These are phyloP conservation scores for Suillus luteus DNA, from an alignment of 768 basidiomycete species.

Conservation along the genomic window DNA sequence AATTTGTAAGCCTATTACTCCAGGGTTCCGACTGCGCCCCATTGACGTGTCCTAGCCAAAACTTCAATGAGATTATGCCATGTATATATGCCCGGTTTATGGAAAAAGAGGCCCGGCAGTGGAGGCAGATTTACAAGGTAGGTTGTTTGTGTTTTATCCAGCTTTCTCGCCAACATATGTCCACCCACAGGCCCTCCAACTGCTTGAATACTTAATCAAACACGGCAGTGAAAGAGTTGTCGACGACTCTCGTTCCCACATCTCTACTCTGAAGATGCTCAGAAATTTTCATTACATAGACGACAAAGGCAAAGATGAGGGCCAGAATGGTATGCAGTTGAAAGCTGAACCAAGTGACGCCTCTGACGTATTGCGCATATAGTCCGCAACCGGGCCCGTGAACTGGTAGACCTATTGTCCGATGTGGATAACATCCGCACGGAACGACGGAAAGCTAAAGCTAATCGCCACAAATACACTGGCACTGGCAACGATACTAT, in stretches of 20 bases:
- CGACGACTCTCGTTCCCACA: constrained; percentile 93
- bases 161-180: constrained; percentile 10
- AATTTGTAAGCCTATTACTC: constrained; percentile 73
- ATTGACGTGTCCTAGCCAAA: constrained; percentile 58
- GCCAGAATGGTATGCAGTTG: constrained; percentile 77
- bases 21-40: neutral
- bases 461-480: constrained; percentile 85
- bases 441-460: constrained; percentile 91
- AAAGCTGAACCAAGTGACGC: neutral
- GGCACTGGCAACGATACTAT: constrained; percentile 85
- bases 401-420: constrained; percentile 87
- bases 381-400: constrained; percentile 95
- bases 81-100: constrained; percentile 93
- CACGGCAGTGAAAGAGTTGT: constrained; percentile 97
- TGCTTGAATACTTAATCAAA: constrained; percentile 95
- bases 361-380: constrained; percentile 12
- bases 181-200: constrained; percentile 71
- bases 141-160: constrained; percentile 14
- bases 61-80: constrained; percentile 99
- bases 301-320: constrained; percentile 98
- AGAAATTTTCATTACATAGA: constrained; percentile 98
- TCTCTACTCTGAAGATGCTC: constrained; percentile 96
- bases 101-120: constrained; percentile 97
- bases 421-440: constrained; percentile 89
- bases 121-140: constrained; percentile 99